Conservation (phyloP, 2,329 filamentous ascomycete species). For the Orbilia ellipsospora region DNA sequence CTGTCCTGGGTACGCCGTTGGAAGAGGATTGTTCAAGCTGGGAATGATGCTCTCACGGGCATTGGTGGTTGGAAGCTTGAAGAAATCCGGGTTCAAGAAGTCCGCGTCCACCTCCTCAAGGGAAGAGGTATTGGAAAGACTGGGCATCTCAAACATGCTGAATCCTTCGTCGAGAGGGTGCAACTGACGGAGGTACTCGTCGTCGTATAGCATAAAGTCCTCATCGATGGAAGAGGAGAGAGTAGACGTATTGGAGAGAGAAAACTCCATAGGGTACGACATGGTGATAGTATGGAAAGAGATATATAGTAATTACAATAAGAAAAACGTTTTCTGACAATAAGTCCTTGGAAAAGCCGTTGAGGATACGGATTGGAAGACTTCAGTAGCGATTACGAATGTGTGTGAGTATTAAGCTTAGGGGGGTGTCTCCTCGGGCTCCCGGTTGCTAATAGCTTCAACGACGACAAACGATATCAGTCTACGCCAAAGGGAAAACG, state of each 20-base stretch:
- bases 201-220: conserved; percentile 50
- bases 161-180: conserved; percentile 49
- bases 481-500: conserved; percentile 35
- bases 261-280: conserved; percentile 45
- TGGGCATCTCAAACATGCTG: conserved; percentile 47
- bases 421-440: conserved; percentile 27
- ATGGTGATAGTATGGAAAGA: conserved; percentile 18
- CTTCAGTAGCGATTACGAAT: conserved; percentile 48
- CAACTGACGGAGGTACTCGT: conserved; percentile 32
- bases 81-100: conserved; percentile 45
- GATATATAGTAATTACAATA: conserved; percentile 2
- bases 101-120: conserved; percentile 40
- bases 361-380: conserved; percentile 5
- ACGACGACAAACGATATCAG: conserved; percentile 55
- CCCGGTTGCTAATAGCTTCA: conserved; percentile 52
- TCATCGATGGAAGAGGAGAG: conserved; percentile 45
- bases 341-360: conserved; percentile 3
- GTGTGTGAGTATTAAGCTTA: conserved; percentile 55
- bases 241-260: conserved; percentile 39
- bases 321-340: conserved; percentile 4
- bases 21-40: conserved; percentile 28
- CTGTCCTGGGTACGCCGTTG: conserved; percentile 20
- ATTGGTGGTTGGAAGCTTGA: conserved; percentile 33
- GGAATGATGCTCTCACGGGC: conserved; percentile 41
- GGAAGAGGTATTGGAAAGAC: conserved; percentile 20